Evolutionary conservation across 2,329 filamentous ascomycete genomes (phyloP).

Genomic region (Trichocomaceae sp.): DNA sequence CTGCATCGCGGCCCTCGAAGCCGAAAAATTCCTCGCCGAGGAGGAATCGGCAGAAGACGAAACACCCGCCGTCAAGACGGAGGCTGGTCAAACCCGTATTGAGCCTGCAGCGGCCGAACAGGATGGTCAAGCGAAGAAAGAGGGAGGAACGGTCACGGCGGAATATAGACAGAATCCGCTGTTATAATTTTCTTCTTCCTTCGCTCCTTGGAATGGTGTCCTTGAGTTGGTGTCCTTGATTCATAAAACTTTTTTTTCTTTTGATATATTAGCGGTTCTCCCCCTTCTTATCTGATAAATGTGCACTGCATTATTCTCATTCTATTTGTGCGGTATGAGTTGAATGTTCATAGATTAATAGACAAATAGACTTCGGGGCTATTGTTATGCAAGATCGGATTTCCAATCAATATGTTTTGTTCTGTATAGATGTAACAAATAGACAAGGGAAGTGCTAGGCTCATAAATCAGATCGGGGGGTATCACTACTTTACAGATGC

Average conservation of each 20-base stretch:
- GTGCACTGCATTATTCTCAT: neutral
- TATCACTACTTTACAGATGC: neutral
- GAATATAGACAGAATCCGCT: constrained; percentile 61
- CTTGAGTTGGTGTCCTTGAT: no score
- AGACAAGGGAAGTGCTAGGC: no score
- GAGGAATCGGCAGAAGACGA: constrained; percentile 50
- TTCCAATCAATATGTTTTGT: no score
- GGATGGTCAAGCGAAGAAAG: constrained; percentile 4
- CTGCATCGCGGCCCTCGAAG: constrained; percentile 91
- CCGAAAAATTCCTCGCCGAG: constrained; percentile 86
- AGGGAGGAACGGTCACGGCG: constrained; percentile 27
- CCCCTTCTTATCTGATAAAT: neutral
- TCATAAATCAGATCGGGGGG: no score
- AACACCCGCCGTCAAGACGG: constrained; percentile 34
- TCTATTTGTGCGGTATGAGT: neutral
- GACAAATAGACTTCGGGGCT: constrained; percentile 9
- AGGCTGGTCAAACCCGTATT: constrained; percentile 42
- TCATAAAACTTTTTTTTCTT: neutral
- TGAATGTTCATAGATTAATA: constrained; percentile 1
- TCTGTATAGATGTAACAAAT: no score
- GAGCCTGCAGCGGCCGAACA: constrained; percentile 17
- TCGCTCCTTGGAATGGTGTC: no score
- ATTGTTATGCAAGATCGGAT: no score
- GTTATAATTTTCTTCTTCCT: constrained; percentile 40
- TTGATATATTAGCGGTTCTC: neutral